Conservation (phyloP, 1,284 basidiomycete genomes). For the Farysia itapuensis region DNA sequence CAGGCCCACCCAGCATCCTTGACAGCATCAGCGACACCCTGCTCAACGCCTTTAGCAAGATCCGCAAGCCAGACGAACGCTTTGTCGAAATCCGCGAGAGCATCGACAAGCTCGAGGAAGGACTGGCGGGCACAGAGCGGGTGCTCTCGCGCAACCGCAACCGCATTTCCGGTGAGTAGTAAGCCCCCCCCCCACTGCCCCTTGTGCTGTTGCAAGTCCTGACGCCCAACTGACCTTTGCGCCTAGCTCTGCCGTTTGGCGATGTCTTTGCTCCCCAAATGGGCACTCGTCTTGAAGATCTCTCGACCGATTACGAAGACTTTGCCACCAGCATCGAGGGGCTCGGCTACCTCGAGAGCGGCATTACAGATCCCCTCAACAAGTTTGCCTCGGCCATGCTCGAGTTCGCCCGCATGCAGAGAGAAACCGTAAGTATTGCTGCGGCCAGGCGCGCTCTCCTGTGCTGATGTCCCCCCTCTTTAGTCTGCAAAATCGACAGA, state of each 20-base stretch:
- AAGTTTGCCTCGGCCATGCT: constrained; percentile 92
- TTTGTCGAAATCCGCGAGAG: constrained; percentile 87
- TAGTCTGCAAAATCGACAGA: constrained; percentile 48
- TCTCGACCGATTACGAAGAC: constrained; percentile 94
- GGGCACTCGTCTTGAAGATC: constrained; percentile 57
- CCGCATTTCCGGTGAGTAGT: constrained; percentile 71
- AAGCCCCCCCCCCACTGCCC: neutral
- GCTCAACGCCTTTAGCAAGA: constrained; percentile 88
- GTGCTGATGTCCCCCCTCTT: neutral
- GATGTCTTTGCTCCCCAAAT: constrained; percentile 49
- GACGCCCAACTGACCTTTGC: constrained; percentile 21
- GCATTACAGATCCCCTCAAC: constrained; percentile 93
- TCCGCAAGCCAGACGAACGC: constrained; percentile 93
- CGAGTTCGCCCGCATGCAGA: constrained; percentile 65
- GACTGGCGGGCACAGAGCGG: constrained; percentile 73
- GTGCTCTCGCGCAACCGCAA: constrained; percentile 43
- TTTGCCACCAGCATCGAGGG: constrained; percentile 92
- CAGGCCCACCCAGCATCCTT: constrained; percentile 36
- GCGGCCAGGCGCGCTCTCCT: neutral
- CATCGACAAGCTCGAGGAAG: constrained; percentile 93
- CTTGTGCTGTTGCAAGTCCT: no score
- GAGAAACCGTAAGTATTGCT: constrained; percentile 35
- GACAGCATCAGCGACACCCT: constrained; percentile 94
- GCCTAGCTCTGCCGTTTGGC: constrained; percentile 43
- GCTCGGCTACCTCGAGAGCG: constrained; percentile 93